These are phyloP conservation scores for Pseudocercospora macadamiae DNA, from an alignment of 2,329 filamentous ascomycete genomes.

Conservation along the genomic window DNA sequence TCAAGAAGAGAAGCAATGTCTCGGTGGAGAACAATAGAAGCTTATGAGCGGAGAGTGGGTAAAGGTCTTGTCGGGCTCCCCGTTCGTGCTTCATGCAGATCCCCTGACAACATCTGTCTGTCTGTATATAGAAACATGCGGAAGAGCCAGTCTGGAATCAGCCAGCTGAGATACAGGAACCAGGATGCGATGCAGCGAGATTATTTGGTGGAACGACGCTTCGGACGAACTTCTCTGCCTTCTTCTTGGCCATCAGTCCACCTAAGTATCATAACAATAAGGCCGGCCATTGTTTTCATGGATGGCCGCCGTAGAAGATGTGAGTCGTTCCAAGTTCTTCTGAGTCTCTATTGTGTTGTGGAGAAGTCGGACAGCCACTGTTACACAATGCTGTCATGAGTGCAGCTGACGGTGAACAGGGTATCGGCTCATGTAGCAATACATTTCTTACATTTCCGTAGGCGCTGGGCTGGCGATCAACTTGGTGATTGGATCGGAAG, in stretches of 20 bases:
- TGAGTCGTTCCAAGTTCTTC: not conserved
- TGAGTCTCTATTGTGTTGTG: not conserved
- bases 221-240: not conserved
- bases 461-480: not conserved
- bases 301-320: not conserved
- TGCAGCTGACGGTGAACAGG: not conserved
- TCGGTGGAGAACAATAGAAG: not conserved
- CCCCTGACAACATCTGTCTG: not conserved
- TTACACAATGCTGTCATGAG: not conserved
- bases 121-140: conserved; percentile 17
- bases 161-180: conserved; percentile 9
- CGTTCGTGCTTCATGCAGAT: not conserved
- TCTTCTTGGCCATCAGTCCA: not conserved
- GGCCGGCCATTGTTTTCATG: not conserved
- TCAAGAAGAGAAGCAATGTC: not conserved
- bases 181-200: not conserved
- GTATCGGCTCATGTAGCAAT: not conserved
- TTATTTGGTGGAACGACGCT: not conserved
- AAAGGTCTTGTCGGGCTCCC: not conserved
- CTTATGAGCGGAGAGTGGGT: not conserved
- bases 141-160: conserved; percentile 8
- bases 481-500: not conserved
- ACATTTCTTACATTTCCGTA: too few relatives aligned
- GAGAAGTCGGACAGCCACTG: not conserved
- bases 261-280: not conserved